A percentile compares a stretch with the other conserved stretches of the same genome.
phyloP scores from a whole-genome alignment of 768 basidiomycete species.

The Agaricus sinodeliciosus region DNA sequence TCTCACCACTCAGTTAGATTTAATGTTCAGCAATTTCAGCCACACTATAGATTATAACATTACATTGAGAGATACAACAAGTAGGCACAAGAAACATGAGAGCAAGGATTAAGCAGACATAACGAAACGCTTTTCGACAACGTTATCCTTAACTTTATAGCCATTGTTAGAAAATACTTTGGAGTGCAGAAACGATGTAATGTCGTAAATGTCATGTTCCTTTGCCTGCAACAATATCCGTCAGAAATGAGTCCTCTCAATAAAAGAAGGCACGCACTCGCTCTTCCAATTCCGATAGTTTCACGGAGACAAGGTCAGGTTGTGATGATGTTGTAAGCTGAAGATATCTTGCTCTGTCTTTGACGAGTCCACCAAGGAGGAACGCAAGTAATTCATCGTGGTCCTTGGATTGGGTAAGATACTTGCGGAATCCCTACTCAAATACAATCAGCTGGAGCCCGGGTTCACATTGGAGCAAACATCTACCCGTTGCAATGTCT shows the following conservation, averaged over 20 bases:
- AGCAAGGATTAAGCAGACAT: slow-evolving; percentile 4
- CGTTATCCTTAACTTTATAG: slow-evolving; percentile 62
- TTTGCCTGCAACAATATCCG: slow-evolving; percentile 57
- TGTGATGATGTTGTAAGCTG: slow-evolving; percentile 73
- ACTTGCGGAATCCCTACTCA: slow-evolving; percentile 88
- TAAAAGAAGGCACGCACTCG: slow-evolving; percentile 45
- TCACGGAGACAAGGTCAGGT: slow-evolving; percentile 71
- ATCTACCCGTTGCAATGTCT: slow-evolving; percentile 88
- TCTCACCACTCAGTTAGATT: slow-evolving; percentile 4
- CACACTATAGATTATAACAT: slow-evolving; percentile 10
- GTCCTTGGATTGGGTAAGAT: slow-evolving; percentile 91
- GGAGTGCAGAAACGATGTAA: slow-evolving; percentile 77
- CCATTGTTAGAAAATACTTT: slow-evolving; percentile 86
- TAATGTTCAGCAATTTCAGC: slow-evolving; percentile 12
- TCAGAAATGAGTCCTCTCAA: neutral
- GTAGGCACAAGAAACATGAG: slow-evolving; percentile 9
- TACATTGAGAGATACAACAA: slow-evolving; percentile 1
- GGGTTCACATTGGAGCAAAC: neutral
- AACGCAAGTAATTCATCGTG: slow-evolving; percentile 95
- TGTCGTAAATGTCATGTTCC: slow-evolving; percentile 94
- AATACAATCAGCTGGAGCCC: slow-evolving; percentile 4
- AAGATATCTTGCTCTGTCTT: slow-evolving; percentile 84
- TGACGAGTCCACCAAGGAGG: slow-evolving; percentile 88
- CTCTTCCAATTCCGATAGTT: slow-evolving; percentile 78
- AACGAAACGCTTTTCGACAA: slow-evolving; percentile 63